These are phyloP conservation scores for Schwanniomyces pseudopolymorphus DNA, from an alignment of 805 yeast genomes.

Conservation along the genomic window DNA sequence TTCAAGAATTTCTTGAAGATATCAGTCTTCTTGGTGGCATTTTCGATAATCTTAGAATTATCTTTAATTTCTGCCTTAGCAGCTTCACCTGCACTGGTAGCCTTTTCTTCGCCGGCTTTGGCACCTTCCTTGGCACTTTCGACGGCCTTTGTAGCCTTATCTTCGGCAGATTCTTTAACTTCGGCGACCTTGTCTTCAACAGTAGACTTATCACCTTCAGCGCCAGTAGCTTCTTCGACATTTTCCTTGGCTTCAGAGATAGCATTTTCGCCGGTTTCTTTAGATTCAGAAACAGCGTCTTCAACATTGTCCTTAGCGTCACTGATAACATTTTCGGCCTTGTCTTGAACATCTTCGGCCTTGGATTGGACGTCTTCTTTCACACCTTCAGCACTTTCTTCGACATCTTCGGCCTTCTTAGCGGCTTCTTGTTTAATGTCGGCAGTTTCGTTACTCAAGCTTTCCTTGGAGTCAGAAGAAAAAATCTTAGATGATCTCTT, in stretches of 20 bases:
- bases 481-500: constrained; percentile 40
- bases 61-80: constrained; percentile 31
- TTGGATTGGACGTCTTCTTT: neutral
- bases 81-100: constrained; percentile 8
- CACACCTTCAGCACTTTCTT: constrained; percentile 3
- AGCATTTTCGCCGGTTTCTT: constrained; percentile 7
- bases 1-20: constrained; percentile 35
- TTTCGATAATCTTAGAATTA: constrained; percentile 25
- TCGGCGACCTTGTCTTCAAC: constrained; percentile 5
- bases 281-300: constrained; percentile 9
- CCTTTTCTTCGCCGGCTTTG: constrained; percentile 2
- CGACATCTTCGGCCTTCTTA: constrained; percentile 5
- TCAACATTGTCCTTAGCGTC: constrained; percentile 2
- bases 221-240: constrained; percentile 1
- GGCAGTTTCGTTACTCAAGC: constrained; percentile 8
- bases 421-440: constrained; percentile 4
- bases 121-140: constrained; percentile 5
- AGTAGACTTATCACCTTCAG: constrained; percentile 5
- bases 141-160: constrained; percentile 6
- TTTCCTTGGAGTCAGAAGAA: constrained; percentile 25
- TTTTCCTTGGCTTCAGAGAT: constrained; percentile 2
- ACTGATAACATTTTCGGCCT: neutral
- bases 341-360: neutral
- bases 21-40: constrained; percentile 37
- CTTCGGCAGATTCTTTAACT: constrained; percentile 8